Evolutionary conservation across 2,329 filamentous ascomycete genomes (phyloP).

Genomic region (Colletotrichum horii): DNA sequence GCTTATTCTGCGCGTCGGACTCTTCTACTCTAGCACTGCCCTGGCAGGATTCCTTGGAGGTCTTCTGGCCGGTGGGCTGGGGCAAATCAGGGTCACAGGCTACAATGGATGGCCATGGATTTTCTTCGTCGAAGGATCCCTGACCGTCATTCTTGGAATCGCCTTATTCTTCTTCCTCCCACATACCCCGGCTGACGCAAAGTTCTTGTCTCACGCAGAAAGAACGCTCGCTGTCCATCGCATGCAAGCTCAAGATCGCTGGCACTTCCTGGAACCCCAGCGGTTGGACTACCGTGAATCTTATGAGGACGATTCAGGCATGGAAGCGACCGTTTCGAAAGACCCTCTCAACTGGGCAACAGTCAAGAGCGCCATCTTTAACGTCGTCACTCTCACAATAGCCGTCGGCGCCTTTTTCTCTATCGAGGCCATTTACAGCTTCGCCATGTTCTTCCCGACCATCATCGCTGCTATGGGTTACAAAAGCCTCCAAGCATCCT

Average conservation of each 20-base stretch:
- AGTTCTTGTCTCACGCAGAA: slow-evolving; percentile 2
- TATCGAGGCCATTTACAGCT: slow-evolving; percentile 25
- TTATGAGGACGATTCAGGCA: neutral
- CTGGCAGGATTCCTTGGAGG: slow-evolving; percentile 20
- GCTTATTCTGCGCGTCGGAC: slow-evolving; percentile 25
- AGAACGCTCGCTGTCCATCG: neutral
- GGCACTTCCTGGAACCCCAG: neutral
- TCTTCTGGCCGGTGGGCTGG: slow-evolving; percentile 11
- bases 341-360: neutral
- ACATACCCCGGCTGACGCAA: slow-evolving; percentile 14
- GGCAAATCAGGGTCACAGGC: neutral
- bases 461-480: slow-evolving; percentile 26
- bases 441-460: slow-evolving; percentile 28
- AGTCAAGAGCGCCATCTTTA: slow-evolving; percentile 20
- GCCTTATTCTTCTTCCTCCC: neutral
- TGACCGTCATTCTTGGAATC: slow-evolving; percentile 11
- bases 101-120: slow-evolving; percentile 24
- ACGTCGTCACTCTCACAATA: slow-evolving; percentile 25
- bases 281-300: neutral
- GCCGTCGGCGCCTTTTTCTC: slow-evolving; percentile 27
- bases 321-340: neutral
- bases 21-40: slow-evolving; percentile 26
- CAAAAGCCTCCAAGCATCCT: slow-evolving; percentile 19
- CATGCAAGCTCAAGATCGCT: slow-evolving; percentile 1
- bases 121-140: slow-evolving; percentile 21